phyloP scores from a whole-genome alignment of 2,329 filamentous ascomycete genomes.

The Ophiostoma sp. region DNA sequence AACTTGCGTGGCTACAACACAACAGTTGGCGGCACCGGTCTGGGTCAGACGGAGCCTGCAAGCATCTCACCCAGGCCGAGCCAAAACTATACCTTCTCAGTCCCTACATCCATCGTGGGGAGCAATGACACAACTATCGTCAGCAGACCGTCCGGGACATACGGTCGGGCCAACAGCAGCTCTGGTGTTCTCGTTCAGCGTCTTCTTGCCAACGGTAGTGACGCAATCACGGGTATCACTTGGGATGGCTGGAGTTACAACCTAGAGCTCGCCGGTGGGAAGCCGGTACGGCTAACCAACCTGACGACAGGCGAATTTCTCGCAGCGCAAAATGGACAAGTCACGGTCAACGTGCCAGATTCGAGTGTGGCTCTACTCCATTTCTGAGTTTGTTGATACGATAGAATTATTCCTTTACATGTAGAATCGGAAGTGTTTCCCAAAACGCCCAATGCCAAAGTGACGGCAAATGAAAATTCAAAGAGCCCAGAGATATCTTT shows the following conservation, averaged over 20 bases:
- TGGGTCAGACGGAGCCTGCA: slow-evolving; percentile 30
- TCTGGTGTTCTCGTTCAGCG: slow-evolving; percentile 39
- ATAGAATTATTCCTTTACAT: no score
- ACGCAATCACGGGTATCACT: slow-evolving; percentile 60
- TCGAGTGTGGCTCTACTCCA: slow-evolving; percentile 44
- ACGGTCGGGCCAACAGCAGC: not conserved
- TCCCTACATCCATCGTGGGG: not conserved
- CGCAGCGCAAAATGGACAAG: slow-evolving; percentile 32
- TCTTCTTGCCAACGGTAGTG: slow-evolving; percentile 61
- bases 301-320: slow-evolving; percentile 48
- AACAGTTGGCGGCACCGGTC: slow-evolving; percentile 45
- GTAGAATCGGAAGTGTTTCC: not conserved
- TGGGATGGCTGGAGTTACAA: slow-evolving; percentile 65
- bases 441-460: not conserved
- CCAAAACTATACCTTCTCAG: slow-evolving; percentile 45
- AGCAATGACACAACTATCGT: not conserved
- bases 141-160: no score
- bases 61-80: slow-evolving; percentile 35
- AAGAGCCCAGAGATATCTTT: not conserved
- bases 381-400: not conserved
- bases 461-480: not conserved
- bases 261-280: slow-evolving; percentile 56
- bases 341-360: slow-evolving; percentile 42
- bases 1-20: slow-evolving; percentile 63
- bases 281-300: slow-evolving; percentile 55